These are phyloP conservation scores for Cryptococcus sp. DNA, from an alignment of 1,284 basidiomycete species.

Conservation along the genomic window DNA sequence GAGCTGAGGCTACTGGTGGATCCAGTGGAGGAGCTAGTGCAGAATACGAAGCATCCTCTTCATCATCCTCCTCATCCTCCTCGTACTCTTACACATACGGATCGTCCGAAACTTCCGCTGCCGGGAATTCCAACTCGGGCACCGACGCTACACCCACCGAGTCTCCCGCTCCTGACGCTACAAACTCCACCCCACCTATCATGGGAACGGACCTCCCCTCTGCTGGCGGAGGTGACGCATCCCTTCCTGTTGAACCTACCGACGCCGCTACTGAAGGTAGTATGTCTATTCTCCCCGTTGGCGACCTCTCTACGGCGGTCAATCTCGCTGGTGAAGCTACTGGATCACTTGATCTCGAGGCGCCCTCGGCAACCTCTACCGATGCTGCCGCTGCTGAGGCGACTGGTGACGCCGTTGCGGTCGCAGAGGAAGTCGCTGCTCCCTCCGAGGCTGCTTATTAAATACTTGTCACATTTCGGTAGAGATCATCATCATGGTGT, in stretches of 20 bases:
- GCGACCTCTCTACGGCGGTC: no score
- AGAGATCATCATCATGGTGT: no score
- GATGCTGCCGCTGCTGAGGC: neutral
- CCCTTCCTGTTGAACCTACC: neutral
- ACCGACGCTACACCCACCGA: neutral
- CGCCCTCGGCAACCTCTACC: neutral
- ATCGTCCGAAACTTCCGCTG: neutral
- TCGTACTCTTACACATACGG: neutral
- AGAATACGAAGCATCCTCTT: neutral
- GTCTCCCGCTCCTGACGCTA: neutral
- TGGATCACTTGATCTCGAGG: neutral
- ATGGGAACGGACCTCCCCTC: neutral
- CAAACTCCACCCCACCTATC: neutral
- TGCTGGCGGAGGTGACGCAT: neutral
- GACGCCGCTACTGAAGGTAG: neutral
- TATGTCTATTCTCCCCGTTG: no score
- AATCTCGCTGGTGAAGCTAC: neutral
- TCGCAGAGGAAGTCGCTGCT: conserved; percentile 4
- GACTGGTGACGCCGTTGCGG: neutral
- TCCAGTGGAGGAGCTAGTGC: neutral
- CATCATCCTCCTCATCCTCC: neutral
- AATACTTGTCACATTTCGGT: neutral
- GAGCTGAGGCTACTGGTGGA: neutral
- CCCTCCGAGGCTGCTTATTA: conserved; percentile 1
- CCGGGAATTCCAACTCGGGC: neutral